Evolutionary conservation across 495 filamentous ascomycete species (phyloP), one percentile per base, ranked within the genome.

Genomic region (Lasiosphaeria ovina): DNA sequence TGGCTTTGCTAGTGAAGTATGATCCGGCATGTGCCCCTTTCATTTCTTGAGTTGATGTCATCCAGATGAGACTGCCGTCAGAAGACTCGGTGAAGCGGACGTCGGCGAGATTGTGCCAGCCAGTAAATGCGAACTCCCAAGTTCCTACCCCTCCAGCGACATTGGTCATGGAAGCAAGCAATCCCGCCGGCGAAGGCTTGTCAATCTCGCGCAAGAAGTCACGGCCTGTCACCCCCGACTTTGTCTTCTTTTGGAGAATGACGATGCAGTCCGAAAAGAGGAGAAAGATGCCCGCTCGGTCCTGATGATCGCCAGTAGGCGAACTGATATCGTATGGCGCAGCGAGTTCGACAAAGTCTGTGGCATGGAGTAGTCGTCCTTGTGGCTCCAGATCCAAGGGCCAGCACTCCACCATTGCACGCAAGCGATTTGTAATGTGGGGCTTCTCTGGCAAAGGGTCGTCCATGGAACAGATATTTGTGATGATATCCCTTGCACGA

Each of bases 401-500:
- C 95, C 94, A 98, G 47, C 79, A 84, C 65, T 89, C 83, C 11
- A 96, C 84, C 62, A 93, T 80, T 40, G 87, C 85, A 56, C 86
- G 86, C 3, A 97, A 74, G 12, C 89, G 85, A 62, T 85, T 87
- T 12, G 89, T 80, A 52, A 90, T 79, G 66, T 89, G 85, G 3
- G 84, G 81, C 57, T 90, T 86, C 61, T 89, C 86, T 0, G 82
- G 81, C 32, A 83, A 73, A 0, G 84, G 77, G 34, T 84, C 85
- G 62, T 96, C 91, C 55, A 96, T 82, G 17, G 93, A 92, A 71
- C 94, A 99, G 44, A 99, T 98, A 38, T 94, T 92, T 16, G 92
- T 89, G 62, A 99, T 89, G 52, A 96, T 87, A 69, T 97, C 92
- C 60, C 92, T 81, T 9, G 94, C 92, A 67, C 89, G 90, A 31